Percentiles rank a stretch among this genome's conserved stretches.
Conservation (phyloP, 805 yeast genomes). For the Candida insectorum region DNA sequence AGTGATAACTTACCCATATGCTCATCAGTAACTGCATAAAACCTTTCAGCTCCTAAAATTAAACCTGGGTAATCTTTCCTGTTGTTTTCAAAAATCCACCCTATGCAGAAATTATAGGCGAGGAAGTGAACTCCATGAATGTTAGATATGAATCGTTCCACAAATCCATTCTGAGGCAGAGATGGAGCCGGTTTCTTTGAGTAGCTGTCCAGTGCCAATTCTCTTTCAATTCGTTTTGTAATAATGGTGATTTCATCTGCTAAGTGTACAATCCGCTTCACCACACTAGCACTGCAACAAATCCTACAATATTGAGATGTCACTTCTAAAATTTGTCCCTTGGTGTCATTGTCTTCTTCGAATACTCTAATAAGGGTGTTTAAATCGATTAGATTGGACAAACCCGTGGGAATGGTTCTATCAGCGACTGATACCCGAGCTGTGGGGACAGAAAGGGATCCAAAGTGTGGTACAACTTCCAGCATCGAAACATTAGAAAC, state of each 20-base stretch:
- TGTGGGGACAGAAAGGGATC: conserved; percentile 40
- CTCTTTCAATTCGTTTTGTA: conserved; percentile 3
- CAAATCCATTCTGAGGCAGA: not conserved
- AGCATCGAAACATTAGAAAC: conserved; percentile 18
- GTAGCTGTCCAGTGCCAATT: not conserved
- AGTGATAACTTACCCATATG: conserved; percentile 65
- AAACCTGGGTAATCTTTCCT: conserved; percentile 60
- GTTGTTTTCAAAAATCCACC: conserved; percentile 66
- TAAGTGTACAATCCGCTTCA: conserved; percentile 37
- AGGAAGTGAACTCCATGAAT: conserved; percentile 54
- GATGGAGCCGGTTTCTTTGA: not conserved
- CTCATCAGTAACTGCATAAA: conserved; percentile 62
- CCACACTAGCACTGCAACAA: conserved; percentile 51
- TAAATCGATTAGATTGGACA: conserved; percentile 42
- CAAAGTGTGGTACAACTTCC: conserved; percentile 23
- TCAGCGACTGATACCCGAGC: conserved; percentile 39
- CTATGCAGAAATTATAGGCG: conserved; percentile 66
- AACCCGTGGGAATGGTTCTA: conserved; percentile 36
- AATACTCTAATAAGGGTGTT: conserved; percentile 41
- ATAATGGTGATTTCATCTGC: conserved; percentile 20
- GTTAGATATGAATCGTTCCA: conserved; percentile 9
- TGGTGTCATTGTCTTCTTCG: conserved; percentile 21
- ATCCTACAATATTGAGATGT: conserved; percentile 58
- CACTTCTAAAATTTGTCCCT: conserved; percentile 44
- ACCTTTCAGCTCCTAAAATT: conserved; percentile 72